These are phyloP conservation scores for Gloeostereum incarnatum DNA, from an alignment of 768 basidiomycete species.

Conservation along the genomic window DNA sequence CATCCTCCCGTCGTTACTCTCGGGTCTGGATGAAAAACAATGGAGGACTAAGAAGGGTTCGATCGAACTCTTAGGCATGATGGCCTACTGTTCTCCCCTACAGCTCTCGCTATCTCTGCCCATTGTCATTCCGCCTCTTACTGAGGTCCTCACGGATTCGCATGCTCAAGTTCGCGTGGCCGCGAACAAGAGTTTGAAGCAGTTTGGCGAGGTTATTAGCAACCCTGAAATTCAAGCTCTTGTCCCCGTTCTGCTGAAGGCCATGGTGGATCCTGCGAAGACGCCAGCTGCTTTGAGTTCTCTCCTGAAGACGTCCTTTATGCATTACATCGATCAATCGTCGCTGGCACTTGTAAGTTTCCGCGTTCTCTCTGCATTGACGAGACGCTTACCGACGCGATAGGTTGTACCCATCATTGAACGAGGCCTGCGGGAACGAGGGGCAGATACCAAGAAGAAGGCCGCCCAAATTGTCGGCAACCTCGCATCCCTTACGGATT, in stretches of 20 bases:
- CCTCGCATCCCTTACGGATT: conserved; percentile 79
- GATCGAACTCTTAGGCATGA: conserved; percentile 93
- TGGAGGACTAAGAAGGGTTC: conserved; percentile 98
- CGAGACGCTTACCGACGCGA: conserved; percentile 4
- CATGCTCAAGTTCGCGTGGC: conserved; percentile 91
- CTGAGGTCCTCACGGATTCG: conserved; percentile 91
- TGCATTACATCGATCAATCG: conserved; percentile 97
- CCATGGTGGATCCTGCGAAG: conserved; percentile 90
- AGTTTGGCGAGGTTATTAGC: conserved; percentile 96
- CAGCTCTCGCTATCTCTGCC: conserved; percentile 93
- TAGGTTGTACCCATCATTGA: conserved; percentile 94
- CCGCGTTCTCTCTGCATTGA: not conserved
- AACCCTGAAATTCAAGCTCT: conserved; percentile 95
- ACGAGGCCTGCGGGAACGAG: conserved; percentile 83
- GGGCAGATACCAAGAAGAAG: conserved; percentile 91
- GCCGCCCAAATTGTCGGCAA: conserved; percentile 98
- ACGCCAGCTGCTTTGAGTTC: conserved; percentile 79
- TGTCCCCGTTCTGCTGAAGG: conserved; percentile 85
- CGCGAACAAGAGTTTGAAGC: conserved; percentile 93
- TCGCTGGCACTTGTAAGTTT: conserved; percentile 78
- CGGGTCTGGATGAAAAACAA: conserved; percentile 93
- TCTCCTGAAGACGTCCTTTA: conserved; percentile 89
- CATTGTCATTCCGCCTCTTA: conserved; percentile 93
- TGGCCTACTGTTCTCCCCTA: conserved; percentile 96
- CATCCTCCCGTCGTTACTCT: conserved; percentile 82